These are phyloP conservation scores for Trichoderma lentiforme DNA, from an alignment of 2,329 filamentous ascomycete species.

Conservation along the genomic window DNA sequence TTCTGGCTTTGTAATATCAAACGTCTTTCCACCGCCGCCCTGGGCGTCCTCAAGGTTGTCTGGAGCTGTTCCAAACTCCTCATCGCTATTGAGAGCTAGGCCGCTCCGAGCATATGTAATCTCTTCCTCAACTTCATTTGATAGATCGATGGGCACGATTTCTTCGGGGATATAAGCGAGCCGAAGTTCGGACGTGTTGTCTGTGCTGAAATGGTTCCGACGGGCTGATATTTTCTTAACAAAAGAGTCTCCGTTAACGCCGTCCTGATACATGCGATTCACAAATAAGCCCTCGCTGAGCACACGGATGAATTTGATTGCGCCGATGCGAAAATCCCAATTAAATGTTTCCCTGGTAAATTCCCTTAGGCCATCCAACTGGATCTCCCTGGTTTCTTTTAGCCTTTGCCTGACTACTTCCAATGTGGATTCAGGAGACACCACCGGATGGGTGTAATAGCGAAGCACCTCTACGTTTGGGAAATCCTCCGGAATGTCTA, in stretches of 20 bases:
- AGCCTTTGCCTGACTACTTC: slow-evolving; percentile 28
- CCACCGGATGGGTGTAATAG: slow-evolving; percentile 84
- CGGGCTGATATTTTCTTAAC: slow-evolving; percentile 65
- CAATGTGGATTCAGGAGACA: slow-evolving; percentile 61
- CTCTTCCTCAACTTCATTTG: slow-evolving; percentile 64
- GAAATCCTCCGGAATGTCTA: slow-evolving; percentile 76
- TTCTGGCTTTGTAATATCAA: slow-evolving; percentile 64
- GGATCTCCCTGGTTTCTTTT: slow-evolving; percentile 25
- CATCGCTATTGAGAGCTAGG: slow-evolving; percentile 62
- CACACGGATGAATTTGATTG: slow-evolving; percentile 78
- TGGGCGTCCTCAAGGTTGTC: slow-evolving; percentile 25
- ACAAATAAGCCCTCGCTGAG: slow-evolving; percentile 73
- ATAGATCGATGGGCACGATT: slow-evolving; percentile 74
- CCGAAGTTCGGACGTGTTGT: slow-evolving; percentile 72
- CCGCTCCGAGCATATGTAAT: slow-evolving; percentile 50
- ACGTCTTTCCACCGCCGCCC: slow-evolving; percentile 38
- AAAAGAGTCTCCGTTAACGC: slow-evolving; percentile 39
- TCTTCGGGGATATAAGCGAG: slow-evolving; percentile 73
- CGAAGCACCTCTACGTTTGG: slow-evolving; percentile 74
- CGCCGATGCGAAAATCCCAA: slow-evolving; percentile 75
- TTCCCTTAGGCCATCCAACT: slow-evolving; percentile 56
- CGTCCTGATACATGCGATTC: slow-evolving; percentile 45
- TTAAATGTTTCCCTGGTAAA: slow-evolving; percentile 81
- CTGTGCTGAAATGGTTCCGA: slow-evolving; percentile 69
- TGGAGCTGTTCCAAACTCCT: slow-evolving; percentile 53